These are phyloP conservation scores for Gloeophyllum trabeum DNA, from an alignment of 768 basidiomycete genomes.

Conservation along the genomic window DNA sequence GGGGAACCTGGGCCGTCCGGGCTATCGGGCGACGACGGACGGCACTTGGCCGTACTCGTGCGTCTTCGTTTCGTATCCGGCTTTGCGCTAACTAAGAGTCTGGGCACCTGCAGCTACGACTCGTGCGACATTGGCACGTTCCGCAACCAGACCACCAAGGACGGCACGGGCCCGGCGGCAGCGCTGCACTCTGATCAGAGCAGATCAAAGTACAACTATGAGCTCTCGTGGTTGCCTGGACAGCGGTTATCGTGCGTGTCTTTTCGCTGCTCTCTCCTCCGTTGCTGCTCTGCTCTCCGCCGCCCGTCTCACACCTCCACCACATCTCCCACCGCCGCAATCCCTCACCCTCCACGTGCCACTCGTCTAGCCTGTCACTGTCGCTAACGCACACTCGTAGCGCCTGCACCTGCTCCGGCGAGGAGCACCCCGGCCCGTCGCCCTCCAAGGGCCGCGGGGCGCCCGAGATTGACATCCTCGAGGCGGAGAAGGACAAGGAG, in stretches of 20 bases:
- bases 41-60: constrained; percentile 80
- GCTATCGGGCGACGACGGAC: constrained; percentile 70
- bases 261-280: neutral
- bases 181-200: constrained; percentile 43
- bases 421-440: constrained; percentile 70
- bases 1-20: constrained; percentile 60
- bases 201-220: constrained; percentile 37
- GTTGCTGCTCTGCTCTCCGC: neutral
- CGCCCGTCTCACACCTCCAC: neutral
- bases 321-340: constrained; percentile 3
- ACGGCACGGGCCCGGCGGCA: constrained; percentile 45
- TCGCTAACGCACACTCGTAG: constrained; percentile 19
- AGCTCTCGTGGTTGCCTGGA: constrained; percentile 67
- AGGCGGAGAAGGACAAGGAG: too few species aligned
- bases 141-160: constrained; percentile 34
- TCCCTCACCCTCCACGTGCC: too few species aligned
- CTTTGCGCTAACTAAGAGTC: too few species aligned
- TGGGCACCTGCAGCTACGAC: constrained; percentile 39
- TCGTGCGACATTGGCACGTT: constrained; percentile 50
- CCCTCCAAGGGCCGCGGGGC: constrained; percentile 48
- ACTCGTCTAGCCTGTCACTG: neutral
- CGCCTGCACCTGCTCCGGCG: constrained; percentile 64
- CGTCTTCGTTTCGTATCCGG: constrained; percentile 12
- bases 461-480: constrained; percentile 78
- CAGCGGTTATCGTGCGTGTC: constrained; percentile 57